These are phyloP conservation scores for Solanum dulcamara DNA, from an alignment of 257 asterid genomes.

Conservation along the genomic window DNA sequence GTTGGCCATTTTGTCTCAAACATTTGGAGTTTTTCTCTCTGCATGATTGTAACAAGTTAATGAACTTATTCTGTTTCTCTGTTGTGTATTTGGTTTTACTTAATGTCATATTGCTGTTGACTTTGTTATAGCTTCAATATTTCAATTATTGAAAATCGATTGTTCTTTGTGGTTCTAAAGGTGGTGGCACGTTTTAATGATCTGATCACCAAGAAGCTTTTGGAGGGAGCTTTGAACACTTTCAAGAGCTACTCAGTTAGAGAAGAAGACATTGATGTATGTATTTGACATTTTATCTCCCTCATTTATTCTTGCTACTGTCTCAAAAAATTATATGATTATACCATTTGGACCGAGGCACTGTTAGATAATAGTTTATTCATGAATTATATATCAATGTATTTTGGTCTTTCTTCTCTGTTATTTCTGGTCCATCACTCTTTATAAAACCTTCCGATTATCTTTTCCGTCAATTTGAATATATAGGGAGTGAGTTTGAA, in stretches of 20 bases:
- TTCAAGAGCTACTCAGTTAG: conserved; percentile 71
- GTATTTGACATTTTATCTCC: conserved; percentile 22
- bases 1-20: neutral
- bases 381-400: neutral
- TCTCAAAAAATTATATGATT: neutral
- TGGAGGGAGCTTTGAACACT: conserved; percentile 91
- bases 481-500: neutral
- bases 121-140: neutral
- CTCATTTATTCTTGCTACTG: conserved; percentile 32
- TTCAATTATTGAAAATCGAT: neutral
- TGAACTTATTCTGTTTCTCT: neutral
- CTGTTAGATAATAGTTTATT: neutral
- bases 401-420: neutral
- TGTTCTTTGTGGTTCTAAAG: conserved; percentile 24
- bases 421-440: neutral
- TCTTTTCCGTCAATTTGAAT: neutral
- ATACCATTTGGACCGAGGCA: neutral
- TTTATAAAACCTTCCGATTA: neutral
- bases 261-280: conserved; percentile 83
- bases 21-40: neutral
- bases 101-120: neutral
- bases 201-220: conserved; percentile 65
- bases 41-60: neutral
- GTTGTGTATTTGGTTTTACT: neutral
- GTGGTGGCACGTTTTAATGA: conserved; percentile 98